A percentile compares a stretch with the other conserved stretches of the same genome.
These are phyloP conservation scores for Lasiodiplodia theobromae DNA, from an alignment of 2,329 filamentous ascomycete genomes.

Conservation along the genomic window DNA sequence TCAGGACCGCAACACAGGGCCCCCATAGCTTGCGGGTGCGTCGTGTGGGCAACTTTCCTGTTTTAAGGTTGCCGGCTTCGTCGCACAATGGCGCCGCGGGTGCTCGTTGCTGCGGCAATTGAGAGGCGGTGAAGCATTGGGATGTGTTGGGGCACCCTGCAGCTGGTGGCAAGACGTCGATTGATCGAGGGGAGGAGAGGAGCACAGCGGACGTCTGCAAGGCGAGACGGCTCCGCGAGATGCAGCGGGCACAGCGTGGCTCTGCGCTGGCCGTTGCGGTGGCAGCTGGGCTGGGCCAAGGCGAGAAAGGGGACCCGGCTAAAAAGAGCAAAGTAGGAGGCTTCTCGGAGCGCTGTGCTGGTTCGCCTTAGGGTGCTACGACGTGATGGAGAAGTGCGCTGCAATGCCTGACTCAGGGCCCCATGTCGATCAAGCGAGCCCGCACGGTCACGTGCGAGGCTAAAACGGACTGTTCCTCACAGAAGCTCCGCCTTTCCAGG, in stretches of 20 bases:
- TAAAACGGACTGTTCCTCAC: slow-evolving; percentile 8
- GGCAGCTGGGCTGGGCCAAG: slow-evolving; percentile 6
- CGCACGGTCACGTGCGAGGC: slow-evolving; percentile 16
- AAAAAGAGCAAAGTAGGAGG: slow-evolving; percentile 3
- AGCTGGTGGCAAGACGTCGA: slow-evolving; percentile 6
- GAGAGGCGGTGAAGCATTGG: slow-evolving; percentile 18
- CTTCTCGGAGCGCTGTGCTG: slow-evolving; percentile 4
- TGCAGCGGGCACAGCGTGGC: slow-evolving; percentile 6
- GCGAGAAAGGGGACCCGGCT: neutral
- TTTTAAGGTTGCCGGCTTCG: slow-evolving; percentile 20
- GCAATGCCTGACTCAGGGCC: slow-evolving; percentile 17
- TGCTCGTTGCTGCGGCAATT: slow-evolving; percentile 21
- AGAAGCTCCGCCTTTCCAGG: slow-evolving; percentile 4
- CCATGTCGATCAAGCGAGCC: slow-evolving; percentile 19
- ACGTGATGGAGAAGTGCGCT: slow-evolving; percentile 19
- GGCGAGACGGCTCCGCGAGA: neutral
- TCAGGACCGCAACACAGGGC: slow-evolving; percentile 22
- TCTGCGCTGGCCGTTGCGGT: slow-evolving; percentile 10
- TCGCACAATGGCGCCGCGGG: slow-evolving; percentile 9
- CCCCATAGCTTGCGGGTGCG: slow-evolving; percentile 24
- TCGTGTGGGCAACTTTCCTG: neutral
- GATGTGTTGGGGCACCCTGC: slow-evolving; percentile 15
- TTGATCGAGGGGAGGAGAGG: neutral
- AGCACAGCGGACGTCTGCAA: neutral
- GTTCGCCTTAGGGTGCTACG: slow-evolving; percentile 16